phyloP scores from a whole-genome alignment of 2,329 filamentous ascomycete species.

The Neurospora sp. region DNA sequence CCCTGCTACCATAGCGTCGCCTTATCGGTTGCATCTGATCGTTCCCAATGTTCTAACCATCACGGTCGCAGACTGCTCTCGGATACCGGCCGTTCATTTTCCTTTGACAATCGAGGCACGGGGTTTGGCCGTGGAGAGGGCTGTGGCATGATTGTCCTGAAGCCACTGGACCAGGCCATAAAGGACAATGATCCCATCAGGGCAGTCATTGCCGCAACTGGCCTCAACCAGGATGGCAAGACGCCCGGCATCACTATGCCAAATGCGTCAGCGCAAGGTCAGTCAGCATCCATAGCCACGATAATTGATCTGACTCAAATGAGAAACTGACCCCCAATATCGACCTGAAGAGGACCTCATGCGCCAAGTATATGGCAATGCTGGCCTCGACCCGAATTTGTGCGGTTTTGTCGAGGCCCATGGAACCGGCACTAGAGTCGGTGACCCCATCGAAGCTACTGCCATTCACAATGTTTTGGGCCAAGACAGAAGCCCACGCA shows the following conservation, averaged over 20 bases:
- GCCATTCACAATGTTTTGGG: conserved; percentile 36
- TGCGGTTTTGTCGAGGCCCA: conserved; percentile 41
- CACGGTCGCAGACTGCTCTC: conserved; percentile 33
- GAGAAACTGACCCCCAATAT: background rate
- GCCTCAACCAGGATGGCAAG: conserved; percentile 46
- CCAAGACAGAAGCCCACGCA: conserved; percentile 27
- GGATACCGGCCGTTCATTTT: conserved; percentile 39
- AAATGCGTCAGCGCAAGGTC: conserved; percentile 37
- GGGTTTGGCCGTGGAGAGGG: conserved; percentile 56
- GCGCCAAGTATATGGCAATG: conserved; percentile 30
- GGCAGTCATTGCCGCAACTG: conserved; percentile 39
- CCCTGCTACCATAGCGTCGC: conserved; percentile 16
- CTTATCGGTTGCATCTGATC: conserved; percentile 1
- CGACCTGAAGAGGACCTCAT: conserved; percentile 28
- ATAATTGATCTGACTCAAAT: background rate
- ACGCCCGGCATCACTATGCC: conserved; percentile 49
- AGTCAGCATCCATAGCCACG: conserved; percentile 8
- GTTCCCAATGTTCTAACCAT: conserved; percentile 3
- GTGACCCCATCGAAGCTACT: conserved; percentile 44
- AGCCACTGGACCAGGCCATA: conserved; percentile 44
- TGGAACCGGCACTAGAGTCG: conserved; percentile 44
- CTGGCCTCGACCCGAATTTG: conserved; percentile 28
- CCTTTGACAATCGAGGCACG: conserved; percentile 39
- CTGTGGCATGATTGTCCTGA: conserved; percentile 43
- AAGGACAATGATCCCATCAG: conserved; percentile 44